These are phyloP conservation scores for Metschnikowia henanensis DNA, from an alignment of 805 yeast species.

Conservation along the genomic window DNA sequence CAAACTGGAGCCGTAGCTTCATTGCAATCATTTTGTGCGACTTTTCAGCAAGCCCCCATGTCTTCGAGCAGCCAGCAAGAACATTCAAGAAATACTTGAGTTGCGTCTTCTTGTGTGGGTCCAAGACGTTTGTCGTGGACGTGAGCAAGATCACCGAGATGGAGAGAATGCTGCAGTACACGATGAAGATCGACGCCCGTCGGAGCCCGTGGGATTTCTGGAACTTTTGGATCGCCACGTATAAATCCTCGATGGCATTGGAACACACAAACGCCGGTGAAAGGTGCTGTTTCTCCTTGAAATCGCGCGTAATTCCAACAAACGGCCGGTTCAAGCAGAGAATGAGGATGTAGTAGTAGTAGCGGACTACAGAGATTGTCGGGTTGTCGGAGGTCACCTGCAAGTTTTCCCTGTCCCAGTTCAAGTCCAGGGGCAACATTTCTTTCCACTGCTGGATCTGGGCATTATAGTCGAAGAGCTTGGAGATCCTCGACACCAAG, in stretches of 20 bases:
- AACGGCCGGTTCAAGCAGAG: slow-evolving; percentile 64
- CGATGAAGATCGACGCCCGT: slow-evolving; percentile 46
- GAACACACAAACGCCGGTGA: slow-evolving; percentile 37
- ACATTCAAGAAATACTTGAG: slow-evolving; percentile 42
- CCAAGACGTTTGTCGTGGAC: slow-evolving; percentile 27
- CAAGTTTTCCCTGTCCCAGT: slow-evolving; percentile 48
- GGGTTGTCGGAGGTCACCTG: slow-evolving; percentile 50
- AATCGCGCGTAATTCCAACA: slow-evolving; percentile 36
- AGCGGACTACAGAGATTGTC: slow-evolving; percentile 50
- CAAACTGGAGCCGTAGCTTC: slow-evolving; percentile 27
- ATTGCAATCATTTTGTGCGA: slow-evolving; percentile 41
- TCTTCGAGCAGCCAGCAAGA: slow-evolving; percentile 40
- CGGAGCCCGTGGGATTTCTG: slow-evolving; percentile 38
- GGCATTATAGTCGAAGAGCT: slow-evolving; percentile 45
- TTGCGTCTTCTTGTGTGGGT: slow-evolving; percentile 25
- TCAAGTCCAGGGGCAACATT: slow-evolving; percentile 46
- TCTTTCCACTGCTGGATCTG: slow-evolving; percentile 54
- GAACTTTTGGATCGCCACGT: slow-evolving; percentile 38
- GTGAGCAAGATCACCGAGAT: slow-evolving; percentile 42
- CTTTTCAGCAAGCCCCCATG: slow-evolving; percentile 49
- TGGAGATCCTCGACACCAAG: slow-evolving; percentile 38
- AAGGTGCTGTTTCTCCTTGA: slow-evolving; percentile 19
- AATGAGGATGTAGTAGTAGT: slow-evolving; percentile 56
- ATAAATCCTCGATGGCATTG: slow-evolving; percentile 43
- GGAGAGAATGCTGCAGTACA: slow-evolving; percentile 47